These are phyloP conservation scores for Prunella vulgaris DNA, from an alignment of 257 asterid genomes.

Conservation along the genomic window DNA sequence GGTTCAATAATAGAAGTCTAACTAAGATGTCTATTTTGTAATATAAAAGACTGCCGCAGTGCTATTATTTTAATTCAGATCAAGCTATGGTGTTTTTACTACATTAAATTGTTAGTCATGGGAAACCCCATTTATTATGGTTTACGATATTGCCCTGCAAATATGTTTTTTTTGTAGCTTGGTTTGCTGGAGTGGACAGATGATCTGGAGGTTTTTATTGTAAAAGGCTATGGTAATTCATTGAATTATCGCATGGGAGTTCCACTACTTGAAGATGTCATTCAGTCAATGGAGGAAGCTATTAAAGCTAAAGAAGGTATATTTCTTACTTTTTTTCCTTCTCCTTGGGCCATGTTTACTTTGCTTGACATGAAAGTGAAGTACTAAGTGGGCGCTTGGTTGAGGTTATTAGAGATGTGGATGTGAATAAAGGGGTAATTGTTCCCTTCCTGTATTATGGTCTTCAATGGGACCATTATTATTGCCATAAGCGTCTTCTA, in stretches of 20 bases:
- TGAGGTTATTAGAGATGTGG: neutral
- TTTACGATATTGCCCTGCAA: conserved; percentile 15
- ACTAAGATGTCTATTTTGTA: conserved; percentile 5
- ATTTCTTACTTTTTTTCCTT: conserved; percentile 9
- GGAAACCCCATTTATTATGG: neutral
- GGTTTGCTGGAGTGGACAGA: conserved; percentile 90
- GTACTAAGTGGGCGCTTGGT: neutral
- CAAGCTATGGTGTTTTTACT: neutral
- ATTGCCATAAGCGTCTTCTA: neutral
- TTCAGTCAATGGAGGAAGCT: conserved; percentile 91
- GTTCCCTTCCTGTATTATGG: neutral
- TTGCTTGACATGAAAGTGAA: neutral
- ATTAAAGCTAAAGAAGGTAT: conserved; percentile 74
- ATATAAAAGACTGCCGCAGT: neutral
- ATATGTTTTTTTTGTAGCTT: conserved; percentile 40
- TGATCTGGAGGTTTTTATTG: conserved; percentile 79
- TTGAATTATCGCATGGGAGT: conserved; percentile 92
- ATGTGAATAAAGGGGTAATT: neutral
- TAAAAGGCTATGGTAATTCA: conserved; percentile 90
- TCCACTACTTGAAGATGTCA: conserved; percentile 83
- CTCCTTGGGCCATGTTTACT: neutral
- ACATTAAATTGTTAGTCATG: neutral
- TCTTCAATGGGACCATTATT: neutral
- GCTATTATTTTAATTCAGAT: neutral
- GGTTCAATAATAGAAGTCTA: neutral